phyloP scores from a whole-genome alignment of 2,329 filamentous ascomycete genomes.

The Acrocalymma vagum region DNA sequence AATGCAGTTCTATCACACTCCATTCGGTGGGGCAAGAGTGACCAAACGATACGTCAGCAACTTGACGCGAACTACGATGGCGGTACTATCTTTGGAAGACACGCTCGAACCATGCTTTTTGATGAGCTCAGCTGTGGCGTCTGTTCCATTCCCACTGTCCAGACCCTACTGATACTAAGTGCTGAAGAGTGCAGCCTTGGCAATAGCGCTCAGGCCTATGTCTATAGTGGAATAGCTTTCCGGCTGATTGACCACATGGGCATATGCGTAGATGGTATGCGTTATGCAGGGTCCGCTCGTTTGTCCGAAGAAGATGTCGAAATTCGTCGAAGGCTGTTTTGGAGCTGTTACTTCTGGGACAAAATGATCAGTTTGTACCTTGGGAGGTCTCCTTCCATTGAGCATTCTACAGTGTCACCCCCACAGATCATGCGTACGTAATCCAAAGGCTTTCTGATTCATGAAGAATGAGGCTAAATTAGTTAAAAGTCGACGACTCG shows the following conservation, averaged over 20 bases:
- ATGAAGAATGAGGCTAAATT: not conserved
- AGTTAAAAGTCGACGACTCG: conserved; percentile 16
- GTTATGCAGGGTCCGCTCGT: conserved; percentile 11
- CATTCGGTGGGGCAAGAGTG: conserved; percentile 17
- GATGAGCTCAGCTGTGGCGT: conserved; percentile 12
- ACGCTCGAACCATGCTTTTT: conserved; percentile 12
- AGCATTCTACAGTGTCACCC: conserved; percentile 16
- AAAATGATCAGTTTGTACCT: conserved; percentile 20
- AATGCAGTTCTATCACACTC: conserved; percentile 19
- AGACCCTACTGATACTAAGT: conserved; percentile 16
- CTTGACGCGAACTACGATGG: conserved; percentile 14
- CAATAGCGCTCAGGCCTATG: conserved; percentile 18
- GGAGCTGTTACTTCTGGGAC: conserved; percentile 24
- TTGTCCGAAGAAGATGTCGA: conserved; percentile 19
- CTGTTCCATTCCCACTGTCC: conserved; percentile 16
- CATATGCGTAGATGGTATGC: conserved; percentile 17
- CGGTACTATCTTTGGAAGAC: conserved; percentile 8
- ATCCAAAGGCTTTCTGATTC: not conserved
- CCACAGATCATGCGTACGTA: conserved; percentile 11
- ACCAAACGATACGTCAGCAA: too few relatives aligned
- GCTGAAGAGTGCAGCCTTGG: conserved; percentile 17
- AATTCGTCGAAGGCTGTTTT: conserved; percentile 18
- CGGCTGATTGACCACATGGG: conserved; percentile 20
- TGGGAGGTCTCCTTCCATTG: conserved; percentile 14
- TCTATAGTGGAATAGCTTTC: conserved; percentile 22